Evolutionary conservation across 257 asterid species (phyloP), one percentile per base, ranked within the genome.

Genomic region (Gentiana dahurica): DNA sequence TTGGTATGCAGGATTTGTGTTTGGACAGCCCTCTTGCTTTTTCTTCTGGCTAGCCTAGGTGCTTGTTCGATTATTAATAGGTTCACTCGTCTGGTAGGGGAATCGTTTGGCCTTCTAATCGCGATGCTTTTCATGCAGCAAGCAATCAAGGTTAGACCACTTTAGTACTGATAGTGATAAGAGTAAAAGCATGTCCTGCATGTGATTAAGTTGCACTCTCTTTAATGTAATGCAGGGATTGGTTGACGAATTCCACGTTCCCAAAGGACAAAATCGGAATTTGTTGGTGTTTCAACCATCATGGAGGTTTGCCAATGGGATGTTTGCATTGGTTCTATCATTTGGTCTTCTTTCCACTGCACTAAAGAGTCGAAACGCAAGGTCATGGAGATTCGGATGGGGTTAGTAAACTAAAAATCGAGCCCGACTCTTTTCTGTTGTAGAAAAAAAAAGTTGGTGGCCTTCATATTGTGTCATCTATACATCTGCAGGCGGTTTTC

Each of bases 91-190:
- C 68, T 90, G 54, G 98, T 96, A 0, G 98, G 98, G 12, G 98
- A 90, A 66, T 55, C 87, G 6, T 90, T 90, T 60, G 98, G 98
- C 46, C 79, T 90, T 89, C 95, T 90, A 12, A 90, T 90, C 51
- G 95, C 98, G 2, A 87, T 90, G 96, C 94, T 90, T 47, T 90
- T 87, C 81, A 84, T 90, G 96, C 98, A 90, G 72, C 95, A 90
- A 72, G 95, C 98, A 38, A 73, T 83, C 62, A 78, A 65, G 66
- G 96, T 84, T 74, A 72, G 75, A 54, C 58, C 24, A 59, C 34
- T 4, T 8, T 6, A 44, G 24, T 32, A 1, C 2, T 8, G 57
- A 53, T 7, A 33, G 32, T 41, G 46, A 41, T 0, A 24, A 41
- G 46, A 41, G 9, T 41, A 41, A 1, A 41, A 41, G 9, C 46